Conservation (phyloP, 2,329 filamentous ascomycete genomes). For the Aureobasidium sp. region DNA sequence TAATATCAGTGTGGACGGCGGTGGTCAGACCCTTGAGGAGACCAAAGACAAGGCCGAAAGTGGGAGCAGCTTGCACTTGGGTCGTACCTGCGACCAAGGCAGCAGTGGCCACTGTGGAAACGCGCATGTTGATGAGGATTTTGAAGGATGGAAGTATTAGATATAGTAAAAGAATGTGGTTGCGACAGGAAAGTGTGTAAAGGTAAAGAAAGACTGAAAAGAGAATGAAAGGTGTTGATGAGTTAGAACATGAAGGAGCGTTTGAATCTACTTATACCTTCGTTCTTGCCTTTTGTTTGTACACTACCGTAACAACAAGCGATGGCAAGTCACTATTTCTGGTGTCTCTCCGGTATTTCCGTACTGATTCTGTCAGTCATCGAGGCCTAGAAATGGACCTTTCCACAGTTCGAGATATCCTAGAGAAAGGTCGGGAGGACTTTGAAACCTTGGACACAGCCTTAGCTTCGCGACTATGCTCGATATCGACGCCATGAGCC, state of each 20-base stretch:
- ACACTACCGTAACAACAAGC: not conserved
- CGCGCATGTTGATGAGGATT: constrained; percentile 1
- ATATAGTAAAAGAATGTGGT: not conserved
- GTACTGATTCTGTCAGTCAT: not conserved
- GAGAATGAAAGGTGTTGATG: not conserved
- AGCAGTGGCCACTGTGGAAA: constrained; percentile 3
- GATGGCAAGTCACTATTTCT: not conserved
- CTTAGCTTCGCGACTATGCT: not conserved
- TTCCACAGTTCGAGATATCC: not conserved
- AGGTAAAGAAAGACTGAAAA: not conserved
- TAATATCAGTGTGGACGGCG: not conserved
- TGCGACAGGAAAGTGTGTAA: not conserved
- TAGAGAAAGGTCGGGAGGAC: not conserved
- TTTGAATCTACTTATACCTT: constrained; percentile 6
- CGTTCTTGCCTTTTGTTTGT: not conserved
- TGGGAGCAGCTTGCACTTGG: constrained; percentile 11
- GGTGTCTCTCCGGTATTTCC: not conserved
- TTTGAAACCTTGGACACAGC: constrained; percentile 2
- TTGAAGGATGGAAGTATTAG: not conserved
- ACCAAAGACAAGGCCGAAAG: not conserved
- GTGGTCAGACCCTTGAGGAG: constrained; percentile 1
- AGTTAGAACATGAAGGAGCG: not conserved
- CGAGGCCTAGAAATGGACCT: not conserved
- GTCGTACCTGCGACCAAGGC: constrained; percentile 10
- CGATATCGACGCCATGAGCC: not conserved